Percentiles rank a stretch among this genome's conserved stretches.
phyloP scores from a whole-genome alignment of 2,329 filamentous ascomycete genomes.

The Biscogniauxia sp. region DNA sequence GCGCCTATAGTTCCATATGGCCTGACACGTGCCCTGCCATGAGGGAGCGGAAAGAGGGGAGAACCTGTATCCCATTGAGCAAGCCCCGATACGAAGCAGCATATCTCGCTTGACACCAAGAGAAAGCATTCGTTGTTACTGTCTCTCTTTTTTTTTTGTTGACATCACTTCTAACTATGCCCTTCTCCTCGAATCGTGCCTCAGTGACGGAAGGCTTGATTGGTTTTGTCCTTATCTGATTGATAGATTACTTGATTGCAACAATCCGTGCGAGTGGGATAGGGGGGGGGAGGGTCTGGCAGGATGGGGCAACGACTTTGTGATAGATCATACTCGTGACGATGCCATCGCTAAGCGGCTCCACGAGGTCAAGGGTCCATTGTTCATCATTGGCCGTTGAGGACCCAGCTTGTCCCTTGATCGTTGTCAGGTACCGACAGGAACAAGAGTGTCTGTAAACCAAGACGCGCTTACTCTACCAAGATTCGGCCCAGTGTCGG shows the following conservation, averaged over 20 bases:
- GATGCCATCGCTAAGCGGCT: not conserved
- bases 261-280: not conserved
- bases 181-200: not conserved
- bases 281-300: no score
- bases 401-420: not conserved
- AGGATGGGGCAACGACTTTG: not conserved
- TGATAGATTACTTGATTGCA: not conserved
- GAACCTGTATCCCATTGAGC: not conserved
- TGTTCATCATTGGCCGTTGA: not conserved
- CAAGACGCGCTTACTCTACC: not conserved
- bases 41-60: not conserved
- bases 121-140: not conserved
- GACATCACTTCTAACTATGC: not conserved
- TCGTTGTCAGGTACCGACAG: not conserved
- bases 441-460: not conserved
- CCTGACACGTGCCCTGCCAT: not conserved
- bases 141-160: not conserved
- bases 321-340: not conserved
- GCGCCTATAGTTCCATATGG: not conserved
- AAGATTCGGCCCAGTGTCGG: not conserved
- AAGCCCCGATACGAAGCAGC: not conserved
- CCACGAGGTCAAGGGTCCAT: not conserved
- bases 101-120: not conserved
- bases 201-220: not conserved
- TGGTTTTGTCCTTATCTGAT: not conserved